Conservation (phyloP, 768 basidiomycete species). For the Boletellus ananas region DNA sequence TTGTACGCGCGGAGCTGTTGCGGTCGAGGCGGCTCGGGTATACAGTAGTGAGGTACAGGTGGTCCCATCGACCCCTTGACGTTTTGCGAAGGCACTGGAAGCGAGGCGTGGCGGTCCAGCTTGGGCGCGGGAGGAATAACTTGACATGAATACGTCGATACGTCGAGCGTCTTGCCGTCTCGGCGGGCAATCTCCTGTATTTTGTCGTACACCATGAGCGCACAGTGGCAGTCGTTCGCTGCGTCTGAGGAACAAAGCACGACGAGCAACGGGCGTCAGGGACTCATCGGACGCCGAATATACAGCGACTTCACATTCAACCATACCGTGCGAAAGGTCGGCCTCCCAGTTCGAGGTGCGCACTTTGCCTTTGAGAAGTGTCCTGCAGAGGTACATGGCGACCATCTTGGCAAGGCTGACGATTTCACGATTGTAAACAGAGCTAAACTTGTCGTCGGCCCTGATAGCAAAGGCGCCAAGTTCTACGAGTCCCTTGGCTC, state of each 20-base stretch:
- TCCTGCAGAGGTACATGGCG: slow-evolving; percentile 36
- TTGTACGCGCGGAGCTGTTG: slow-evolving; percentile 44
- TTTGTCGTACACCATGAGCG: slow-evolving; percentile 40
- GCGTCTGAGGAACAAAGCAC: slow-evolving; percentile 35
- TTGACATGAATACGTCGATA: slow-evolving; percentile 24
- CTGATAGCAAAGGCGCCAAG: slow-evolving; percentile 41
- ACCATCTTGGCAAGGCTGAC: slow-evolving; percentile 45
- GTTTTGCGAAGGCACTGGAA: not conserved
- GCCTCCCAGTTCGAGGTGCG: slow-evolving; percentile 47
- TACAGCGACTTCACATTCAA: slow-evolving; percentile 32
- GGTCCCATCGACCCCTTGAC: not conserved
- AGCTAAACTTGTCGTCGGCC: slow-evolving; percentile 36
- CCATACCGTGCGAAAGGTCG: slow-evolving; percentile 34
- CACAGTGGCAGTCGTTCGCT: slow-evolving; percentile 49
- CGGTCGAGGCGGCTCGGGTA: slow-evolving; percentile 28
- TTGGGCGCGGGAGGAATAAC: slow-evolving; percentile 18
- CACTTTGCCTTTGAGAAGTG: slow-evolving; percentile 43
- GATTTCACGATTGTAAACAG: slow-evolving; percentile 34
- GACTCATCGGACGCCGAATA: not conserved
- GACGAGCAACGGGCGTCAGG: not conserved
- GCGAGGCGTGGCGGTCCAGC: not conserved
- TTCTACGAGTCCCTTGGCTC: slow-evolving; percentile 41
- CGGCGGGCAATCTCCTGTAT: slow-evolving; percentile 32
- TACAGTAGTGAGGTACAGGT: slow-evolving; percentile 22
- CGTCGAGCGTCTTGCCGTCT: slow-evolving; percentile 15